Conservation (phyloP, 169 alveolate genomes). For the Plasmodium vivax region DNA sequence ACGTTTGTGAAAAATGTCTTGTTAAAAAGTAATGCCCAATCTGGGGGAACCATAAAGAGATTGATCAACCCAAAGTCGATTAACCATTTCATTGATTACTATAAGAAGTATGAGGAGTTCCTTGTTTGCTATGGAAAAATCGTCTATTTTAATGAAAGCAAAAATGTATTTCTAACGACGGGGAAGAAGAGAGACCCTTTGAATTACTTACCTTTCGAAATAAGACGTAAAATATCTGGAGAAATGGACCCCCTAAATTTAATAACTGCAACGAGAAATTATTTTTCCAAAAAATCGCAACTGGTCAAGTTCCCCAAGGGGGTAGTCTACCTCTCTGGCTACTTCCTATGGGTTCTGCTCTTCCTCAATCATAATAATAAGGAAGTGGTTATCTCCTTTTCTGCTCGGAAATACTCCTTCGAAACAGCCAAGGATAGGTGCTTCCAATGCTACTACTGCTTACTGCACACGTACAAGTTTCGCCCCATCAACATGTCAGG, state of each 20-base stretch:
- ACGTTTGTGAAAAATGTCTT: conserved; percentile 41
- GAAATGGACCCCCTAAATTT: conserved; percentile 65
- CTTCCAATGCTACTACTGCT: conserved; percentile 49
- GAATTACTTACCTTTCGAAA: conserved; percentile 55
- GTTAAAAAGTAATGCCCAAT: background rate
- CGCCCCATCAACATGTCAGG: conserved; percentile 59
- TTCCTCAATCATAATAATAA: conserved; percentile 37
- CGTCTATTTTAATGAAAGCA: conserved; percentile 58
- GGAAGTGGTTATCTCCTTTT: conserved; percentile 53
- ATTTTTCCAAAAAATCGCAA: conserved; percentile 69
- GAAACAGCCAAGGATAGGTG: conserved; percentile 51
- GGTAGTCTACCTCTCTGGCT: conserved; percentile 64
- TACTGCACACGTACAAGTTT: conserved; percentile 35
- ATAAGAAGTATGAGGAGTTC: conserved; percentile 68
- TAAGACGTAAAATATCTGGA: background rate
- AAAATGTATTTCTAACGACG: conserved; percentile 6
- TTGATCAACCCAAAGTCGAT: background rate
- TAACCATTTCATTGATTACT: conserved; percentile 43
- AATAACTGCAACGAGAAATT: conserved; percentile 56
- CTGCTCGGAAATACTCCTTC: conserved; percentile 58
- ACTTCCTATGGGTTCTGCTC: conserved; percentile 64
- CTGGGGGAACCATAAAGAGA: background rate
- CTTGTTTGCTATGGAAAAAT: conserved; percentile 71
- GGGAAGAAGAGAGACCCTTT: conserved; percentile 30
- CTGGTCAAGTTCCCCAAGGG: conserved; percentile 56